Percentiles rank a stretch among this genome's conserved stretches.
Conservation (phyloP, 225 moss, liverwort and hornwort species). For the Physcomitrium patens region DNA sequence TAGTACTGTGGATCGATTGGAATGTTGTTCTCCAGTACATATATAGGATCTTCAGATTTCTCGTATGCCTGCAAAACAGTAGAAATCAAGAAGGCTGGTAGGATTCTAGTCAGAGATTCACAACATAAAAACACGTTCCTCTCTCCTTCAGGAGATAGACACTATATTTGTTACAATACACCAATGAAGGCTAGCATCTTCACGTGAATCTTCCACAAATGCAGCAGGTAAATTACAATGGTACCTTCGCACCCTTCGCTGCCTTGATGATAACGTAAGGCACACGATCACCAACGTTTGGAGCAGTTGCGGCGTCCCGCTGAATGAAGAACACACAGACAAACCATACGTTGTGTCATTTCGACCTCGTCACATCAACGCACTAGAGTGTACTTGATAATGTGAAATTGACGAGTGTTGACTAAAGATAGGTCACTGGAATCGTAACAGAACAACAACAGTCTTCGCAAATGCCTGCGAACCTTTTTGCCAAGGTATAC, state of each 20-base stretch:
- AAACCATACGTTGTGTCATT: conserved; percentile 2
- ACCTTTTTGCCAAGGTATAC: not conserved
- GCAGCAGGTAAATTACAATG: conserved; percentile 7
- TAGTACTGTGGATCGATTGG: conserved; percentile 98
- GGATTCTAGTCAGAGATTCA: conserved; percentile 8
- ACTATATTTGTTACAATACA: conserved; percentile 1
- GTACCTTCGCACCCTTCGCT: conserved; percentile 95
- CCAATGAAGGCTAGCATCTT: conserved; percentile 19
- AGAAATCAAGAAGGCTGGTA: conserved; percentile 5
- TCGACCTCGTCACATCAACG: not conserved
- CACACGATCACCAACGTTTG: conserved; percentile 96
- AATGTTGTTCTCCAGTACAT: conserved; percentile 91
- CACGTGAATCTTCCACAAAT: conserved; percentile 7
- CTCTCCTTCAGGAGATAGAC: conserved; percentile 5
- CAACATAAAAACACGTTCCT: not conserved
- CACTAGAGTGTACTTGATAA: conserved; percentile 7
- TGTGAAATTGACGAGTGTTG: not conserved
- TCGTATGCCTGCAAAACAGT: conserved; percentile 79
- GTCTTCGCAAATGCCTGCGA: not conserved
- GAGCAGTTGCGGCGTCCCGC: conserved; percentile 98
- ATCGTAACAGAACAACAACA: not conserved
- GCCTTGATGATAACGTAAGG: conserved; percentile 98
- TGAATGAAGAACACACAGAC: conserved; percentile 37
- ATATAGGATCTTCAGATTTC: conserved; percentile 98
- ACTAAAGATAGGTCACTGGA: not conserved